Percentiles rank a stretch among this genome's conserved stretches.
phyloP scores from a whole-genome alignment of 2,329 filamentous ascomycete species.

The Zymoseptoria tritici region DNA sequence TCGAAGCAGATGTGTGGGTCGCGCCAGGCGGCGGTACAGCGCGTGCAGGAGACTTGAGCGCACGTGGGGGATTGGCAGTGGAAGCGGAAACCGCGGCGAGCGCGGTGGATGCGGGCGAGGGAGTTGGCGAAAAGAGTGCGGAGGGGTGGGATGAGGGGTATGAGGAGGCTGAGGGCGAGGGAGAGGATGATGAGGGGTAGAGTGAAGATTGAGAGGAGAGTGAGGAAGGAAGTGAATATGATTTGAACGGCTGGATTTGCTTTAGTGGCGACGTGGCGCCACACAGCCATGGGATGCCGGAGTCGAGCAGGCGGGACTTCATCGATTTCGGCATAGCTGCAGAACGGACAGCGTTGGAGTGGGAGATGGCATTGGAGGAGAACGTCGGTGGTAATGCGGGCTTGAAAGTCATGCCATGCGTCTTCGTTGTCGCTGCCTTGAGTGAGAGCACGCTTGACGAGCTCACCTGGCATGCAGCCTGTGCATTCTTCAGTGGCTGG shows the following conservation, averaged over 20 bases:
- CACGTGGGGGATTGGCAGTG: conserved; percentile 66
- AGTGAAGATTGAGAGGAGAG: conserved; percentile 23
- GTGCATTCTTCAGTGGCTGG: conserved; percentile 59
- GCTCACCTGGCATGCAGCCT: conserved; percentile 62
- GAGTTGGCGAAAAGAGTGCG: conserved; percentile 21
- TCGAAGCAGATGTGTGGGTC: conserved; percentile 90
- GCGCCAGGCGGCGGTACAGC: conserved; percentile 73
- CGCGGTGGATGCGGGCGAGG: conserved; percentile 59
- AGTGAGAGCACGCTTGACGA: conserved; percentile 65
- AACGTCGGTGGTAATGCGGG: conserved; percentile 67
- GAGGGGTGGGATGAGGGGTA: conserved; percentile 10
- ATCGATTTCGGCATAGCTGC: conserved; percentile 83
- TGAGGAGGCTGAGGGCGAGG: conserved; percentile 10
- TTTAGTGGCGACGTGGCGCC: conserved; percentile 17
- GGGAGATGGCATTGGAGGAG: conserved; percentile 66
- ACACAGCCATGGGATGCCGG: conserved; percentile 16
- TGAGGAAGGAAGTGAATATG: conserved; percentile 37
- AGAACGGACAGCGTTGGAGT: conserved; percentile 81
- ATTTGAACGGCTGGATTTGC: conserved; percentile 38
- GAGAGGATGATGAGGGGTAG: conserved; percentile 50
- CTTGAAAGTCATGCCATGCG: conserved; percentile 67
- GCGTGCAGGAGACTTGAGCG: conserved; percentile 64
- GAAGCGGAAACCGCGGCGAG: conserved; percentile 68
- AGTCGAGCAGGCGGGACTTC: conserved; percentile 27
- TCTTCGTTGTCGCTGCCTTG: conserved; percentile 63